These are phyloP conservation scores for Aspergillus terreus DNA, from an alignment of 2,329 filamentous ascomycete genomes.

Conservation along the genomic window DNA sequence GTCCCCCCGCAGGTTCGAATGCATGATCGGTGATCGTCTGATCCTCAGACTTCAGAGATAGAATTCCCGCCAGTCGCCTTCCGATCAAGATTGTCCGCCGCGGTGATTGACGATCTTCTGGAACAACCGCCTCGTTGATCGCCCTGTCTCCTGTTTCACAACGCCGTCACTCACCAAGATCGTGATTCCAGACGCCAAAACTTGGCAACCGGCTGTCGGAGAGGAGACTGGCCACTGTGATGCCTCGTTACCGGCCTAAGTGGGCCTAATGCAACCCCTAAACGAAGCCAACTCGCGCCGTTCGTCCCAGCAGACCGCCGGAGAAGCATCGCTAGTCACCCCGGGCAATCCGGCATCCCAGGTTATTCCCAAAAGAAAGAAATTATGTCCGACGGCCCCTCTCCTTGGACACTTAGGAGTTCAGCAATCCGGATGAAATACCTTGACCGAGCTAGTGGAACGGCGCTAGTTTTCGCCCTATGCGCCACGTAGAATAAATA, in stretches of 20 bases:
- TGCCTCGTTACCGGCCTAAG: neutral
- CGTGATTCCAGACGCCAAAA: too few species aligned
- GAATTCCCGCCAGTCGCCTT: neutral
- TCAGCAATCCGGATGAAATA: neutral
- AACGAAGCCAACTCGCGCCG: conserved; percentile 3
- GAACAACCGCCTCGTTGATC: neutral
- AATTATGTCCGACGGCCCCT: neutral
- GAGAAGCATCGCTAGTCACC: conserved; percentile 1
- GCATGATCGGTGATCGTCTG: too few species aligned
- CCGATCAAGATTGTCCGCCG: neutral
- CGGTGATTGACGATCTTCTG: neutral
- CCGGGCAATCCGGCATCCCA: neutral
- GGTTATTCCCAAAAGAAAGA: neutral
- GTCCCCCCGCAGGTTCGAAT: too few species aligned
- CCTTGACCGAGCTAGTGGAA: neutral
- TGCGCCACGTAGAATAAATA: neutral
- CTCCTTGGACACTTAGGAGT: neutral
- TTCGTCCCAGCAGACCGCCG: conserved; percentile 2
- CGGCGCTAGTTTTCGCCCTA: neutral
- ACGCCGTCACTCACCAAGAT: neutral
- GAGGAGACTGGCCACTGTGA: too few species aligned
- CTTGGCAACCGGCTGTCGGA: too few species aligned
- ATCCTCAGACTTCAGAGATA: too few species aligned
- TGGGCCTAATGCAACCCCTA: neutral
- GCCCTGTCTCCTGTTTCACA: neutral